Base-by-base conservation (phyloP, 768 basidiomycete genomes). In the Kwoniella shandongensis region DNA sequence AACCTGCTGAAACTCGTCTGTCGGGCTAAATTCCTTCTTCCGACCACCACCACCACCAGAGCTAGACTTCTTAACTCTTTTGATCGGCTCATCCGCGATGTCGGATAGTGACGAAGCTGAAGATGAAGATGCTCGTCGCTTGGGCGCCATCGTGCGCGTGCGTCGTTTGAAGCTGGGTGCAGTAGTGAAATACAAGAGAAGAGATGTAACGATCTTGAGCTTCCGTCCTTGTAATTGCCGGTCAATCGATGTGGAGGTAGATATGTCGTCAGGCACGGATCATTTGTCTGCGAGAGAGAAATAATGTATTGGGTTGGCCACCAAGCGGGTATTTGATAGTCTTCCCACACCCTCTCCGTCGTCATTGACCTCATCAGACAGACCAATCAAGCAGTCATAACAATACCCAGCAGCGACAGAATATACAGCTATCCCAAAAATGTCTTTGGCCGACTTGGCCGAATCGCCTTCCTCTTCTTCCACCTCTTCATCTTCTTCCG, bases 1-100 rank as follows among this genome's bases (percentile, higher is more conserved):
- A 48, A 69, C 60, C 39, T 72, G 70, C 51, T 72, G 70, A 39
- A 67, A 72, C 44, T 69, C 65, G 44, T 69, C 70, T 3, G 44
- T 52, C 12, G 50, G 56, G n/a, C 46, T 20, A 35, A 26, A 18
- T 36, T 56, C 18, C 39, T 13, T 42, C n/a, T n/a, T 42, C 40
- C 17, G 40, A 8, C 8, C 17, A 17, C n/a, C n/a, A n/a, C n/a
- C n/a, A n/a, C n/a, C n/a, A n/a, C n/a, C n/a, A n/a, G n/a, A n/a
- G n/a, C n/a, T n/a, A n/a, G n/a, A n/a, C n/a, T n/a, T 8, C n/a
- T 42, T 30, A 30, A 4, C 23, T 15, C n/a, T 41, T 22, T 22
- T 8, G 23, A 1, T 25, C 25, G 48, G 2, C 36, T 36, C 20
- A 38, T 50, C 50, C 20, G 17, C 13, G 20, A 2, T 25, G 0